phyloP scores from a whole-genome alignment of 192 early-diverging fungal species.

The Backusella tuberculispora region DNA sequence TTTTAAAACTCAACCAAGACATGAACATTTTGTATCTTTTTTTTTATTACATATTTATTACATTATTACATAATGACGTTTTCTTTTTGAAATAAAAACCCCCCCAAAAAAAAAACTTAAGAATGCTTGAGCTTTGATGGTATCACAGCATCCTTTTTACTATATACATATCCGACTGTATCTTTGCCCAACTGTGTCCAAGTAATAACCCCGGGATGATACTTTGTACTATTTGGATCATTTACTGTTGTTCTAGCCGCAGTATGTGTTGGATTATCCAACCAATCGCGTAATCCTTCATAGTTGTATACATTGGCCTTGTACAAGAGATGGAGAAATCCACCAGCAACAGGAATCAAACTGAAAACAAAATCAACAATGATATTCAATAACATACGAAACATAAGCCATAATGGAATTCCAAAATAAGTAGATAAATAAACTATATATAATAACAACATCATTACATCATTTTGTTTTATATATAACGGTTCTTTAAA shows the following conservation, averaged over 20 bases:
- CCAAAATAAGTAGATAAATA: constrained; percentile 31
- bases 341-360: constrained; percentile 27
- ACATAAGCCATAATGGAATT: constrained; percentile 33
- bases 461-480: neutral
- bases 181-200: constrained; percentile 5
- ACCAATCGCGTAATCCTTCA: constrained; percentile 26
- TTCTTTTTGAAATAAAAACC: too few relatives aligned
- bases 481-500: neutral
- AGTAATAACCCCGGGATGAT: neutral
- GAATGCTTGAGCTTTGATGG: neutral
- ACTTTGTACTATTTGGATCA: neutral
- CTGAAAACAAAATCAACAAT: constrained; percentile 25
- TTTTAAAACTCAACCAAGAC: too few relatives aligned
- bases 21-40: too few relatives aligned
- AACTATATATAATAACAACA: neutral
- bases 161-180: neutral
- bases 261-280: constrained; percentile 3
- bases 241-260: neutral
- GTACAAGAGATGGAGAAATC: constrained; percentile 32
- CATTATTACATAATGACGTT: too few relatives aligned
- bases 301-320: constrained; percentile 38
- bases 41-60: too few relatives aligned
- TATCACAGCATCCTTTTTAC: neutral
- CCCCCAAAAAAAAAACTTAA: neutral
- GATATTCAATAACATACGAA: constrained; percentile 30